Conservation (phyloP, 2,329 filamentous ascomycete genomes). For the Neonectria sp. region DNA sequence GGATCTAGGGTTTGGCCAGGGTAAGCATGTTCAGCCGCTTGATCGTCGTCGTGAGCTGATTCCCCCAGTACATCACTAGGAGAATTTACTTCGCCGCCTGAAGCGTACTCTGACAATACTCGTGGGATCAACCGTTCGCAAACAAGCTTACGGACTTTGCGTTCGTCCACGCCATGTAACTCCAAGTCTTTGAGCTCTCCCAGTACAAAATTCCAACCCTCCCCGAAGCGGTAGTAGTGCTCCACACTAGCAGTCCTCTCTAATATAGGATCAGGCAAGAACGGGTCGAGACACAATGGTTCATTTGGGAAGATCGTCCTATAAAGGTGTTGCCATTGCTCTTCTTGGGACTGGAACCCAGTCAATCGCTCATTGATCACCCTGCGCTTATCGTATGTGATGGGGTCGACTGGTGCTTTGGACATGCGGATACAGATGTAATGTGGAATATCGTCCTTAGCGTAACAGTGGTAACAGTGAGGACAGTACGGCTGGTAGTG, state of each 20-base stretch:
- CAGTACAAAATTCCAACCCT: not conserved
- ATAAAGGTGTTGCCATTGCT: conserved; percentile 1
- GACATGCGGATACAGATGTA: not conserved
- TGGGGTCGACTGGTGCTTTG: not conserved
- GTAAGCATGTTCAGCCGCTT: not conserved
- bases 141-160: no score
- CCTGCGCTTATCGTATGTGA: not conserved
- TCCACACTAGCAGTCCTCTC: not conserved
- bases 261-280: not conserved
- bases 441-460: not conserved
- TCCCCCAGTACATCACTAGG: not conserved
- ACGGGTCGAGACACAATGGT: not conserved
- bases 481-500: not conserved
- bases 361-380: not conserved
- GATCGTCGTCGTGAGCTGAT: not conserved
- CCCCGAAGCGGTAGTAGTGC: no score
- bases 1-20: not conserved
- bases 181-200: not conserved
- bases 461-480: not conserved
- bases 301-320: not conserved
- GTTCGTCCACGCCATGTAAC: no score
- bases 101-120: not conserved
- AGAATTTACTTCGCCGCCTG: not conserved
- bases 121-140: not conserved
- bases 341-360: not conserved